Evolutionary conservation across 2,329 filamentous ascomycete genomes (phyloP), one percentile per base, ranked within the genome.

Genomic region (Ophiostoma triangulosporum): DNA sequence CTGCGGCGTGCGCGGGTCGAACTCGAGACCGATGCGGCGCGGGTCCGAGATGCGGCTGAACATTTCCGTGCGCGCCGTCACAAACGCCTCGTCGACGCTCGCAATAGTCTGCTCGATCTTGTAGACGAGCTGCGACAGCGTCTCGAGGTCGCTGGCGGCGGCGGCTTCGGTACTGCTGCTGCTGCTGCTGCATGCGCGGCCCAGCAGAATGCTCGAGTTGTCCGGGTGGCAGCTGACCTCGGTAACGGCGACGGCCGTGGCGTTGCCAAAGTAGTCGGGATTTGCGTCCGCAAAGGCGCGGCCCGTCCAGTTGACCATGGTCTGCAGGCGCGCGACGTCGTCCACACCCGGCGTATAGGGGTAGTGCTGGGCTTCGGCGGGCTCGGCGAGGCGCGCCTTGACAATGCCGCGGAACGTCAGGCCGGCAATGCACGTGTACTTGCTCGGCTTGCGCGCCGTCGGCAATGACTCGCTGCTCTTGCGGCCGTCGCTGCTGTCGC

Each of bases 241-340:
- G 5, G 66, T 69, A 14, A 66, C 63, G 1, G 65, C 65, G 6
- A 70, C 68, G n/a, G 68, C 61, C 1, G 69, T 69, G 1, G 69
- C 68, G 52, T 72, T 73, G 50, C 70, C 70, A 55, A 67, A 69
- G 58, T 72, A 71, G 43, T 65, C 62, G 7, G 62, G 61, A 15
- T 64, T 60, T 9, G 57, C 56, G 9, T 62, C 54, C 14, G 7
- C 52, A 52, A 69, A 69, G 0, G 67, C 67, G 4, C 69, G 64
- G 45, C 60, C 58, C 40, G 64, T 63, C 69, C 69, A 73, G 57
- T 70, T 70, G 5, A 70, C 69, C 51, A 69, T 70, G 38, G 70
- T 69, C 59, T 69, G 65, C 43, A 72, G 56, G 49, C 61, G 61
- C 4, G 65, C 61, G 7, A 43, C 46, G 1, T 56, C 40, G 53